Base-by-base conservation (phyloP, 2,329 filamentous ascomycete genomes). In the Tolypocladium cylindrosporum region DNA sequence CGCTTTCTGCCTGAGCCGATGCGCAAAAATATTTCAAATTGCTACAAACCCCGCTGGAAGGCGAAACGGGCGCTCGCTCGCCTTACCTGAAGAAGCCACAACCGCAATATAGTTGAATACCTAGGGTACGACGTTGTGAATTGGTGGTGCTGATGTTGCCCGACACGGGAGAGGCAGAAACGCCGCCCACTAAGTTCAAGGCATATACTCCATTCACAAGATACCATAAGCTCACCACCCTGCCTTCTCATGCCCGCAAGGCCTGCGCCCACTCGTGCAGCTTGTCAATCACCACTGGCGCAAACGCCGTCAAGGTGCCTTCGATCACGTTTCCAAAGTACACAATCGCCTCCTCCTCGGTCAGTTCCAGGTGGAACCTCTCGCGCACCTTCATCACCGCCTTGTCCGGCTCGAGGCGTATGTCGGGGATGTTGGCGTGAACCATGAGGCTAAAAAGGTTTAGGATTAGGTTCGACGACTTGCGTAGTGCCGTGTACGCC, bases 401-500 rank as follows among this genome's bases (percentile, higher is more conserved):
- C 75, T 95, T 95, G 73, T 97, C 92, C 13, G 91, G 89, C 74
- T 96, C 91, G 27, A 96, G 81, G 59, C 89, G 87, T 67, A 99
- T 95, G 66, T 97, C 95, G 0, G 92, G 94, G 60, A 99, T 96
- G 68, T 96, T 96, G 43, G 94, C 93, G 71, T 97, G 91, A 19
- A 96, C 89, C 94, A 99, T 99, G 59, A 99, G 79, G 67, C 90
- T 91, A 72, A 99, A 99, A 51, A 99, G 73, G 67, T 99, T 99
- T 36, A 99, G 80, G 45, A 99, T 95, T 62, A 99, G 78, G 65
- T 93, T 95, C 21, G 88, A 90, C 2, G 86, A 91, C 71, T 97
- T 96, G 59, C 94, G 85, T 50, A 99, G 77, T 1, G 94, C 92
- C 1, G 89, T 90, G 74, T 96, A 99, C 0, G 94, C 91, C 3